Evolutionary conservation across 2,329 filamentous ascomycete genomes (phyloP), one percentile per base, ranked within the genome.

Genomic region (Blumeria hordei): DNA sequence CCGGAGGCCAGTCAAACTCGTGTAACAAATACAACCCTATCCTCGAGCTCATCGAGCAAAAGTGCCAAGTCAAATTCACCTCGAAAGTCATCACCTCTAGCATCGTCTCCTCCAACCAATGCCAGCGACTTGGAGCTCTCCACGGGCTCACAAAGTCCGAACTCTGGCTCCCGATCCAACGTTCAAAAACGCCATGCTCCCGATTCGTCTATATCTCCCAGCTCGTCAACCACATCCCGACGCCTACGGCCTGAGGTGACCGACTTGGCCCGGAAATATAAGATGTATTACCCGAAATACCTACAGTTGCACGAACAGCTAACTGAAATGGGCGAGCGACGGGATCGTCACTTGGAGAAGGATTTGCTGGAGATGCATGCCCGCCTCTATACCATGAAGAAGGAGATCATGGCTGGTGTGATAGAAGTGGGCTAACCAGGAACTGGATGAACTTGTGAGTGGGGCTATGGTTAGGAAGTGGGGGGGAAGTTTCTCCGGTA

Each of bases 71-170:
- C 72, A 58, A 79, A 73, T 0, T 79, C 76, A 6, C 77, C 76
- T 0, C 70, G 70, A 53, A 81, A 81, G 63, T 81, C 78, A 2
- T 81, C 78, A 9, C 78, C 78, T 3, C 68, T 81, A 16, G 77
- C 77, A n/a, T 77, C 77, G 1, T 81, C 78, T 6, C 77, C 78
- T 11, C 78, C 78, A 0, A 80, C 78, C 7, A 81, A 81, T 58
- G 78, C 77, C 0, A 80, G 77, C 1, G 78, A 81, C 56, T 66
- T 80, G 39, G 64, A 68, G 47, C 33, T 39, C 7, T 66, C 64
- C 18, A 62, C 59, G 60, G 59, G 57, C 34, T 57, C 61, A 14
- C 59, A 59, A 28, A 64, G 60, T 35, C 62, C 62, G 5, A 60
- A 61, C 21, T 65, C 63, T 1, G 58, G 61, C 5, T 64, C 62